These are phyloP conservation scores for Lodderomyces elongisporus DNA, from an alignment of 1,139 yeast species.

Conservation along the genomic window DNA sequence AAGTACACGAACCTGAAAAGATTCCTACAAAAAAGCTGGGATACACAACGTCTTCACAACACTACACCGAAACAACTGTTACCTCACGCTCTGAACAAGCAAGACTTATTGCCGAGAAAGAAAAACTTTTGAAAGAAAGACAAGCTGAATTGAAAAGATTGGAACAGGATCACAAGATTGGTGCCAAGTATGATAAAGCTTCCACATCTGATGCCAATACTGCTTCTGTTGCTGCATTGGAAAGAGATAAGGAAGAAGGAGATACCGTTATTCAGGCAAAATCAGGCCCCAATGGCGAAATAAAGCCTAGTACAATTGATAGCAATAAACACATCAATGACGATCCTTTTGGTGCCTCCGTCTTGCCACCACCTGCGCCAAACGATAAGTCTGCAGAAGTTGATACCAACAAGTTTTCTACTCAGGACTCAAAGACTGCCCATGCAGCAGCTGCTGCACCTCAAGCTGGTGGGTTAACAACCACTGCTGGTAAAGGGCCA, in stretches of 20 bases:
- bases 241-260: slow-evolving; percentile 22
- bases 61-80: slow-evolving; percentile 7
- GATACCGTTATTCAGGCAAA: slow-evolving; percentile 28
- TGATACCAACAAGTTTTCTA: slow-evolving; percentile 7
- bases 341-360: slow-evolving; percentile 1
- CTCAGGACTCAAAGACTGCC: slow-evolving; percentile 8
- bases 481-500: slow-evolving; percentile 1
- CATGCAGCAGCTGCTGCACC: slow-evolving; percentile 6
- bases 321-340: slow-evolving; percentile 24
- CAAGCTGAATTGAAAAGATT: slow-evolving; percentile 10
- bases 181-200: slow-evolving; percentile 1
- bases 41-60: slow-evolving; percentile 17
- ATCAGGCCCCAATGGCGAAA: slow-evolving; percentile 16
- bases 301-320: slow-evolving; percentile 33
- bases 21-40: slow-evolving; percentile 8
- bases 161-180: slow-evolving; percentile 3
- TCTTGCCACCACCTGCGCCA: slow-evolving; percentile 4
- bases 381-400: slow-evolving; percentile 4
- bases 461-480: slow-evolving; percentile 1
- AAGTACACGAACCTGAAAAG: slow-evolving; percentile 7
- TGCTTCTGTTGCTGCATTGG: slow-evolving; percentile 18
- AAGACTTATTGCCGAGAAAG: slow-evolving; percentile 6
- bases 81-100: slow-evolving; percentile 10
- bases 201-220: slow-evolving; percentile 4
- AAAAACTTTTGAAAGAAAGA: slow-evolving; percentile 11